Conservation (phyloP, 495 filamentous ascomycete genomes). For the Aspergillus asperescens region DNA sequence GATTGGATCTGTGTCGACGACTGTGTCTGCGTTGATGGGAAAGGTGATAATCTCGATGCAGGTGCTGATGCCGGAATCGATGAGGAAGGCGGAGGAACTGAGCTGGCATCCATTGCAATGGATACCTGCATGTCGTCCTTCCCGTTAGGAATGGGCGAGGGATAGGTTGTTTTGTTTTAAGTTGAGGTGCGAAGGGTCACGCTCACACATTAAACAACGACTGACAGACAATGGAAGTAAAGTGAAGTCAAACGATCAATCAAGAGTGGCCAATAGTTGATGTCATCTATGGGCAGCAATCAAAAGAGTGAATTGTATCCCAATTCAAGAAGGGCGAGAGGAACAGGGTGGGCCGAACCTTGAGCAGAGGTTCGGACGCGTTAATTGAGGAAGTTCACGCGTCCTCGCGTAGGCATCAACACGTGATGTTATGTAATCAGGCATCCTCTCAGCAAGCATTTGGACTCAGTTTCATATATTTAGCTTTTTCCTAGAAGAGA, state of each 20-base stretch:
- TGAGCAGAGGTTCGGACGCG: not conserved
- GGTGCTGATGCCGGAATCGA: not conserved
- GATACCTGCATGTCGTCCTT: not conserved
- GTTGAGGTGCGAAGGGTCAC: too few relatives aligned
- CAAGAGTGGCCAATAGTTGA: not conserved
- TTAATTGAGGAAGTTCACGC: slow-evolving; percentile 1
- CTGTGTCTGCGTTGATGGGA: not conserved
- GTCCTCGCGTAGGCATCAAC: not conserved
- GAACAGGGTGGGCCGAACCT: slow-evolving; percentile 2
- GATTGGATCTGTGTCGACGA: not conserved
- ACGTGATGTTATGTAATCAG: not conserved
- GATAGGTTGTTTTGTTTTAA: too few relatives aligned
- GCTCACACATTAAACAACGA: not conserved
- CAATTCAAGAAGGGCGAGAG: not conserved
- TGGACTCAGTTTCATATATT: too few relatives aligned
- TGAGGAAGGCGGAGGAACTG: not conserved
- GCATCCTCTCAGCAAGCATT: too few relatives aligned
- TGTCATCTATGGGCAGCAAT: not conserved
- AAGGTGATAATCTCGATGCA: slow-evolving; percentile 6
- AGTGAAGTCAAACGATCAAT: not conserved
- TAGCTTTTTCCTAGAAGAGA: too few relatives aligned
- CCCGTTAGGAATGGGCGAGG: not conserved
- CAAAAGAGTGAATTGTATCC: not conserved
- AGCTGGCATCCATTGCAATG: not conserved
- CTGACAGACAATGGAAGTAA: not conserved